These are phyloP conservation scores for Pelargonium nanum DNA, from an alignment of 345 rosid genomes.

Conservation along the genomic window DNA sequence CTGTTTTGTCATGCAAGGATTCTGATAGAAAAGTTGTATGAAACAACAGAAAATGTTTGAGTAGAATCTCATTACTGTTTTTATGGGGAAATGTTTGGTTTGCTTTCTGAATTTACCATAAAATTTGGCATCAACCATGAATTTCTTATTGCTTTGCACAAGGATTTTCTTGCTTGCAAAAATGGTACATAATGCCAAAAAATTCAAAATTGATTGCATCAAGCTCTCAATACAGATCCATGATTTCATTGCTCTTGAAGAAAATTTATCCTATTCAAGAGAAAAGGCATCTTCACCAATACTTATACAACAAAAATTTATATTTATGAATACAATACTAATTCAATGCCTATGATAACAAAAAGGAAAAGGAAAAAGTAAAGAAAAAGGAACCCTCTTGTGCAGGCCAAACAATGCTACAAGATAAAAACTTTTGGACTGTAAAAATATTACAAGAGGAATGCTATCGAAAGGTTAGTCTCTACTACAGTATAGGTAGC, in stretches of 20 bases:
- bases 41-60: too few relatives aligned
- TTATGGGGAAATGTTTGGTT: not conserved
- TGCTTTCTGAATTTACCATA: not conserved
- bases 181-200: too few relatives aligned
- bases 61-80: too few relatives aligned
- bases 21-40: too few relatives aligned
- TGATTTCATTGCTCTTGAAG: not conserved
- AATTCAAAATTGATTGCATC: too few relatives aligned
- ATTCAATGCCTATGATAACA: constrained; percentile 13
- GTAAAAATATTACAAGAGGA: not conserved
- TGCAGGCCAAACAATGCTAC: constrained; percentile 5
- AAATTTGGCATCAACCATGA: too few relatives aligned
- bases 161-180: too few relatives aligned
- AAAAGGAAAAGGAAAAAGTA: too few relatives aligned
- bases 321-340: constrained; percentile 4
- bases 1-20: too few relatives aligned
- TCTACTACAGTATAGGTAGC: constrained; percentile 26
- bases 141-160: too few relatives aligned
- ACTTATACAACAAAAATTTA: constrained; percentile 7
- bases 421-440: constrained; percentile 5
- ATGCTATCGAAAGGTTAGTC: not conserved
- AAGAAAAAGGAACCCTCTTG: too few relatives aligned
- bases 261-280: constrained; percentile 17
- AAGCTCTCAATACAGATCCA: not conserved
- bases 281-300: constrained; percentile 15